These are phyloP conservation scores for Tetramitus jugosus DNA, from an alignment of 208 protist species.

Conservation along the genomic window DNA sequence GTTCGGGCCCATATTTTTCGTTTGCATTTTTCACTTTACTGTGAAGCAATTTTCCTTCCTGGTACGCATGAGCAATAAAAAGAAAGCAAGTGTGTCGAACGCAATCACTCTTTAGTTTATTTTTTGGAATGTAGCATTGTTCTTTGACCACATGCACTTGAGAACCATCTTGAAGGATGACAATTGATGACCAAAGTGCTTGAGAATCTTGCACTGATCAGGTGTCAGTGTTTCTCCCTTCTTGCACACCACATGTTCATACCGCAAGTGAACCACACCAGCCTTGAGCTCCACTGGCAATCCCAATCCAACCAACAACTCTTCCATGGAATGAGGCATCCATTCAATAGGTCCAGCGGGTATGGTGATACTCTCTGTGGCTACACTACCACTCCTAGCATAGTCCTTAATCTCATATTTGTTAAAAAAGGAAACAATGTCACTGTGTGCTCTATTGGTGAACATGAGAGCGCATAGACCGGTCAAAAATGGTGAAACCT, in stretches of 20 bases:
- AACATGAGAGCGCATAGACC: constrained; percentile 44
- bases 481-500: constrained; percentile 27
- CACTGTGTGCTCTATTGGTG: constrained; percentile 40
- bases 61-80: too few relatives aligned
- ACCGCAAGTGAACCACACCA: constrained; percentile 38
- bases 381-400: constrained; percentile 35
- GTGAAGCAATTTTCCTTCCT: too few relatives aligned
- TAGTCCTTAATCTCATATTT: constrained; percentile 39
- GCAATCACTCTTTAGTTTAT: too few relatives aligned
- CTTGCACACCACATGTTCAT: constrained; percentile 35
- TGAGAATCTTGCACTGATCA: constrained; percentile 45
- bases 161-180: too few relatives aligned
- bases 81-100: too few relatives aligned
- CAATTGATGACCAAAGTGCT: too few relatives aligned
- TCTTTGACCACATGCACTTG: too few relatives aligned
- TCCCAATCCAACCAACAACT: neutral
- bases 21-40: too few relatives aligned
- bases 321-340: constrained; percentile 45
- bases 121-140: too few relatives aligned
- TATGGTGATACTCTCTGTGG: constrained; percentile 40
- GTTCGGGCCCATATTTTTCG: too few relatives aligned
- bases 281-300: constrained; percentile 44
- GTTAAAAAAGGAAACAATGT: constrained; percentile 43
- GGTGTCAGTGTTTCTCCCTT: constrained; percentile 37
- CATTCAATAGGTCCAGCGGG: constrained; percentile 32